These are phyloP conservation scores for Lyophyllum decastes DNA, from an alignment of 768 basidiomycete genomes.

Conservation along the genomic window DNA sequence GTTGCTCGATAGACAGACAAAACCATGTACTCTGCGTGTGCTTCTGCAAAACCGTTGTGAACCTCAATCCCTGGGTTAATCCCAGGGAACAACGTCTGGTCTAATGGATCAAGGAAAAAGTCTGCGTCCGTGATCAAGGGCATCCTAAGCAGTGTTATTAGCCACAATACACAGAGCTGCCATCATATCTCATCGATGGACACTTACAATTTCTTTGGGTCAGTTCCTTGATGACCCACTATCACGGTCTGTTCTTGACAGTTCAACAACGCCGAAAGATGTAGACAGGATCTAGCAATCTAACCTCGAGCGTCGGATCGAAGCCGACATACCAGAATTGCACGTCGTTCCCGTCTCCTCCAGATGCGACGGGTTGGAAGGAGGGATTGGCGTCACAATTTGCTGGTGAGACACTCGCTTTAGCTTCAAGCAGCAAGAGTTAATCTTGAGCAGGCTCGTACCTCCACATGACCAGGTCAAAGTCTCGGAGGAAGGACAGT, in stretches of 20 bases:
- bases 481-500: constrained; percentile 44
- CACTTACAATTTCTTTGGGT: constrained; percentile 28
- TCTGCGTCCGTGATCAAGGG: constrained; percentile 42
- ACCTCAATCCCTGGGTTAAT: constrained; percentile 41
- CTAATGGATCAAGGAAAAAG: constrained; percentile 32
- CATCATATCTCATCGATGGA: background rate
- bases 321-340: constrained; percentile 43
- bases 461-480: constrained; percentile 56
- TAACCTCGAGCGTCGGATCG: constrained; percentile 21
- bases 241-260: constrained; percentile 14
- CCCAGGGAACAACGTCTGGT: constrained; percentile 50
- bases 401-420: constrained; percentile 20
- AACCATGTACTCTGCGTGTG: constrained; percentile 42
- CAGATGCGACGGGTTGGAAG: constrained; percentile 46
- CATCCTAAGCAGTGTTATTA: constrained; percentile 12
- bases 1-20: background rate
- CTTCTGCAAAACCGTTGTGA: constrained; percentile 49
- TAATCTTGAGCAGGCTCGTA: constrained; percentile 3
- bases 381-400: constrained; percentile 48
- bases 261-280: background rate
- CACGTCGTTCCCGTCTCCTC: constrained; percentile 44
- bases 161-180: background rate
- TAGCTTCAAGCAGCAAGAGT: background rate
- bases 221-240: constrained; percentile 21
- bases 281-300: background rate